Base-by-base conservation (phyloP, 2,329 filamentous ascomycete species). In the Tolypocladium paradoxum region DNA sequence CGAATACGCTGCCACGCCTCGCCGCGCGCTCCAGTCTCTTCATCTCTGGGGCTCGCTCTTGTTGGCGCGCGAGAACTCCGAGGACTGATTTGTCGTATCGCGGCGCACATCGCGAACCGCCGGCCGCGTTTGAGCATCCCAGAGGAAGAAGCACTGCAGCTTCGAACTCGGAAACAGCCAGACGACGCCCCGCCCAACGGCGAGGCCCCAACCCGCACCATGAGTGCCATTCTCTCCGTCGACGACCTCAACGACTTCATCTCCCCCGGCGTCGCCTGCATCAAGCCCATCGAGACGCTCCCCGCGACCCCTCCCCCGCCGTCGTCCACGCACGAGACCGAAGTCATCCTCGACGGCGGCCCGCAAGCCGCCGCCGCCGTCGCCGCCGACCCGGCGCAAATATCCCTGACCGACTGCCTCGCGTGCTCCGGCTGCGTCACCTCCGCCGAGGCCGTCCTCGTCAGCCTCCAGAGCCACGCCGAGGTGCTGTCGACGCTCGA, bases 171-270 rank as follows among this genome's bases (percentile, higher is more conserved):
- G 40, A 29, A 29, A 29, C 12, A 36, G 12, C 14, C 9, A 18
- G 14, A 48, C 52, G 27, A 8, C 27, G 27, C 18, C 43, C 18
- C 43, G 27, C 43, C 16, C 18, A 16, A 18, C 36, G 22, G 27
- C 51, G 20, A 45, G 27, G 20, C 22, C 24, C 2, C 29, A 27
- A 40, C 36, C 55, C 53, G 57, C 60, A 76, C 68, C 57, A 99
- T 99, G 93, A 96, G 90, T 68, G 93, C 93, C 57, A 99, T 99
- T 64, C 86, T 99, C 64, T 97, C 91, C 53, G 86, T 87, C 64
- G 92, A 99, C 75, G 91, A 96, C 69, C 78, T 99, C 56, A 99
- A 99, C 76, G 93, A 99, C 77, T 99, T 99, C 74, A 99, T 99
- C 68, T 93, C 88, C 54, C 93, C 93, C 16, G 91, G 92, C 57